Percentiles rank a stretch among this genome's conserved stretches.
These are phyloP conservation scores for Aspergillus intermedius DNA, from an alignment of 2,329 filamentous ascomycete species.

Conservation along the genomic window DNA sequence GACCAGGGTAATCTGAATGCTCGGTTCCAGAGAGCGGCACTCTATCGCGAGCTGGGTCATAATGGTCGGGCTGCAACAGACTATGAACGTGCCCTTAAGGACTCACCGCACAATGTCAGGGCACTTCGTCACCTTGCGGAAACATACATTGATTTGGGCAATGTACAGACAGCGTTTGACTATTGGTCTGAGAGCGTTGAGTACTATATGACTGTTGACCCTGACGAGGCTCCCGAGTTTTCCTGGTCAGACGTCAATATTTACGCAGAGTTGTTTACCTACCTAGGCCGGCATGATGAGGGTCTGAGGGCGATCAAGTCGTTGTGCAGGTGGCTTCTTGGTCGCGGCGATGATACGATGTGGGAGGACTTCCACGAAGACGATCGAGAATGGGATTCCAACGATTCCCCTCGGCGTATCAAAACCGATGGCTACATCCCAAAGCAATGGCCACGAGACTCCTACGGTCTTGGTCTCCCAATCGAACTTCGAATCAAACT, in stretches of 20 bases:
- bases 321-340: constrained; percentile 74
- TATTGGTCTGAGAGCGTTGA: constrained; percentile 49
- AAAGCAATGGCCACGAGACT: constrained; percentile 46
- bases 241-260: constrained; percentile 80
- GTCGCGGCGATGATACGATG: constrained; percentile 63
- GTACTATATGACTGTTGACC: constrained; percentile 40
- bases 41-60: constrained; percentile 47
- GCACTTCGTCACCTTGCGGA: constrained; percentile 53
- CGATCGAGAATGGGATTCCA: constrained; percentile 82
- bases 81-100: constrained; percentile 50
- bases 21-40: constrained; percentile 50
- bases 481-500: constrained; percentile 78
- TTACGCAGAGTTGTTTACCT: constrained; percentile 73
- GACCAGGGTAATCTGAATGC: constrained; percentile 47
- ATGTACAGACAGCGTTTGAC: constrained; percentile 43
- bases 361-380: constrained; percentile 70
- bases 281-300: constrained; percentile 55
- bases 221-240: constrained; percentile 41
- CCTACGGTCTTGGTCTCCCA: constrained; percentile 69
- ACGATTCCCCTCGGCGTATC: constrained; percentile 60
- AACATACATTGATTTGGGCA: constrained; percentile 47
- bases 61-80: constrained; percentile 44
- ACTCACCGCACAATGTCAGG: constrained; percentile 48
- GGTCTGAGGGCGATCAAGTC: constrained; percentile 65
- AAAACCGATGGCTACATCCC: constrained; percentile 56